Evolutionary conservation across 164 flowering plant genomes (phyloP), one percentile per base, ranked within the genome.

Genomic region (Magnolia changhungtana): DNA sequence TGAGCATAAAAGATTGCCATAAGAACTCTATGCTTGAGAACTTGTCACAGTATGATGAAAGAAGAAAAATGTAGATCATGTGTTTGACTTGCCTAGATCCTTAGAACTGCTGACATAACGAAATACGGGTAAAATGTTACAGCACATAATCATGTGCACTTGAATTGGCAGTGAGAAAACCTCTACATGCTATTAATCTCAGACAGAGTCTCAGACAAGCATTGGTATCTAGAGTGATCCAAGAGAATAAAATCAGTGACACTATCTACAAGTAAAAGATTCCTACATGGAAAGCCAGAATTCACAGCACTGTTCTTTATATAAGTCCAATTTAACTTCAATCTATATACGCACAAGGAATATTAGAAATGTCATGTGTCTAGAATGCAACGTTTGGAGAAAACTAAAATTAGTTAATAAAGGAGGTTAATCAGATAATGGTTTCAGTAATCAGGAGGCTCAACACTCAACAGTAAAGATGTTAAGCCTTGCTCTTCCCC

Each of bases 1-100:
- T 59, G 68, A 77, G 63, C 74, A 77, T 49, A 65, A 52, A 74
- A 80, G 50, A 74, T 74, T 18, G 24, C 29, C 63, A 51, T n/a
- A 64, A 63, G 58, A 49, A 59, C 29, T 7, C 21, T 18, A 7
- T 21, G 20, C 8, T 31, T 16, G 0, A 31, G 7, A 19, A 5
- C 13, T 20, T 68, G 23, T 29, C 24, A 45, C 11, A 70, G 45
- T 49, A 49, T 50, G 7, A 70, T 19, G 9, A 71, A 74, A 63
- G 24, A 74, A 49, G 20, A 31, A 50, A 74, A 65, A 4, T 37
- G 45, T 4, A 8, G 16, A 51, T 21, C 4, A 51, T 19, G 18
- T 74, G 23, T 31, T 55, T 23, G 20, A 14, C 51, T 50, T 11
- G 58, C 49, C 72, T n/a, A 70, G 13, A 16, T 70, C 58, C n/a